phyloP scores from a whole-genome alignment of 331 rosid species.

The Quercus tomentella region DNA sequence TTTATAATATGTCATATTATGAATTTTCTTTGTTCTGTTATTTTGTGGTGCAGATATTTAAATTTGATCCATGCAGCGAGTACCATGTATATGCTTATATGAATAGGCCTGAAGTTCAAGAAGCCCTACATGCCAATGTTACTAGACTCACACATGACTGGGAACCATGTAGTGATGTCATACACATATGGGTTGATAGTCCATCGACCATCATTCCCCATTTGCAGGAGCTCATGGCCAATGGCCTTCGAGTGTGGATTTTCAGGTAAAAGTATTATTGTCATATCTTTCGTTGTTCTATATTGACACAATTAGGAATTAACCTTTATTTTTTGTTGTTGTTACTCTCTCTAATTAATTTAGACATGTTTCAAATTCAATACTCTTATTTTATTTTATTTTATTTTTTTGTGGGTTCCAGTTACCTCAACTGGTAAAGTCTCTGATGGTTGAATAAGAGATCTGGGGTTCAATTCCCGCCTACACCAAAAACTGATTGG shows the following conservation, averaged over 20 bases:
- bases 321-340: no score
- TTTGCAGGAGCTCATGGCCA: constrained; percentile 44
- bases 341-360: no score
- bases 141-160: constrained; percentile 63
- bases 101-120: constrained; percentile 69
- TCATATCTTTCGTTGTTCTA: no score
- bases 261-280: constrained; percentile 45
- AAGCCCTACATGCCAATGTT: constrained; percentile 80
- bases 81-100: constrained; percentile 53
- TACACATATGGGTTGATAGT: constrained; percentile 39
- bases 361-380: no score
- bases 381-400: no score
- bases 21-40: neutral
- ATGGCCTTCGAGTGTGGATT: constrained; percentile 70
- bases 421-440: no score
- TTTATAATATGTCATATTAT: neutral
- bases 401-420: no score
- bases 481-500: no score
- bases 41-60: constrained; percentile 34
- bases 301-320: no score
- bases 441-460: no score
- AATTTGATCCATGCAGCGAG: constrained; percentile 65
- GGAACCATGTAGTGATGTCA: constrained; percentile 64
- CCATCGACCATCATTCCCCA: constrained; percentile 58
- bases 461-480: no score